Evolutionary conservation across 371 early-diverging fungal species (phyloP).

Genomic region (Syncephalastrum sp.): DNA sequence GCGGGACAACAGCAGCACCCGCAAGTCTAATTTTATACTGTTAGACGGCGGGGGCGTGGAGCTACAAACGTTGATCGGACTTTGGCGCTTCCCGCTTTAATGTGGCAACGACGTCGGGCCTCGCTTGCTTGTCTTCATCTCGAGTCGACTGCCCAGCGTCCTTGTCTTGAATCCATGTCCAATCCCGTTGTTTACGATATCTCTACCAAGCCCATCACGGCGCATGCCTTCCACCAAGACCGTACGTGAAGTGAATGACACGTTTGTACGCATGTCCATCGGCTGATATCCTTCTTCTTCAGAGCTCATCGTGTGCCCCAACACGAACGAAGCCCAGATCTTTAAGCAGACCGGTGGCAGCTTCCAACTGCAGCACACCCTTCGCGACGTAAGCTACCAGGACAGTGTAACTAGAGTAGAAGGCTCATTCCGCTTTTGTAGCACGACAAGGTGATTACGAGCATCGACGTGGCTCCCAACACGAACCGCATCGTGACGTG

Average conservation of each 20-base stretch:
- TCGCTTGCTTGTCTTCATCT: too few relatives aligned
- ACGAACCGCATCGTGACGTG: conserved; percentile 95
- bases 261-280: too few relatives aligned
- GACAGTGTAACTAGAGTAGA: not conserved
- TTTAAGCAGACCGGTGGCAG: conserved; percentile 63
- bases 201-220: conserved; percentile 77
- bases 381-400: conserved; percentile 64
- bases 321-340: conserved; percentile 87
- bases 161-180: conserved; percentile 45
- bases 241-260: conserved; percentile 23
- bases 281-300: conserved; percentile 4
- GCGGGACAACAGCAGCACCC: too few relatives aligned
- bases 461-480: conserved; percentile 95
- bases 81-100: too few relatives aligned
- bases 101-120: too few relatives aligned
- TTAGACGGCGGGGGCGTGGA: too few relatives aligned
- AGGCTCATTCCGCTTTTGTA: conserved; percentile 21
- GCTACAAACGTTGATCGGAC: too few relatives aligned
- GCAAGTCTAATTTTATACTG: too few relatives aligned
- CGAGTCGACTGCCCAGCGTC: conserved; percentile 53
- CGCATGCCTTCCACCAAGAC: conserved; percentile 92
- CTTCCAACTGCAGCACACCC: conserved; percentile 69
- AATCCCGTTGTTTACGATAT: conserved; percentile 62
- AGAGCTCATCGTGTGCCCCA: conserved; percentile 93
- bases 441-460: conserved; percentile 96